Evolutionary conservation across 257 asterid species (phyloP), one percentile per base, ranked within the genome.

Genomic region (Penstemon eatonii): DNA sequence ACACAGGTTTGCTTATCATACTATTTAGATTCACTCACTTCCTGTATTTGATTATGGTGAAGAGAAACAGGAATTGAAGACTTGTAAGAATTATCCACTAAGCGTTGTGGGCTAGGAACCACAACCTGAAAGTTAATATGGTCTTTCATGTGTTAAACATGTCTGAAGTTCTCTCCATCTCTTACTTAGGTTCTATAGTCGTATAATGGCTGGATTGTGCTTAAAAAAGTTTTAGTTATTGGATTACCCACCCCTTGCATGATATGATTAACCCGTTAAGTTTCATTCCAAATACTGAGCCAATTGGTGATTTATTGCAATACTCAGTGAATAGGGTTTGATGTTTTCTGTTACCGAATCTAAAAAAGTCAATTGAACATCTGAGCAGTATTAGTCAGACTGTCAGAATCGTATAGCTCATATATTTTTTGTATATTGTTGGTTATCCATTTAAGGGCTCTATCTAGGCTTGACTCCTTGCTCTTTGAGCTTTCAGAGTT

Each of bases 1-100:
- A 91, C 76, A 86, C 96, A 88, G 97, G 97, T 88, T 73, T 69
- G 56, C 56, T 47, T 72, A 74, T 72, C 43, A 72, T 49, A 18
- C 57, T 60, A 49, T 55, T 61, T 63, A 42, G 19, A 72, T 70
- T 40, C 45, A 8, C 11, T n/a, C 60, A 40, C 41, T 56, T 59
- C 38, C 70, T 25, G 19, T 51, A 68, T 67, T 62, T 46, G 39
- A 10, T 18, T 19, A 7, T 37, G 53, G 45, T 37, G 8, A 44
- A 12, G 19, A 49, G 46, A 39, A 56, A 61, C 5, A 37, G 8
- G 59, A 64, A 56, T 43, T 41, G 40, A 46, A 59, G 15, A 56
- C 50, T 50, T 51, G 19, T 43, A 66, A 41, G 42, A 56, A 11
- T 10, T 33, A n/a, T 59, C 63, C 6, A 13, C 7, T 8, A 38